These are phyloP conservation scores for Phytophthora agathidicida DNA, from an alignment of 352 stramenopile species.

Conservation along the genomic window DNA sequence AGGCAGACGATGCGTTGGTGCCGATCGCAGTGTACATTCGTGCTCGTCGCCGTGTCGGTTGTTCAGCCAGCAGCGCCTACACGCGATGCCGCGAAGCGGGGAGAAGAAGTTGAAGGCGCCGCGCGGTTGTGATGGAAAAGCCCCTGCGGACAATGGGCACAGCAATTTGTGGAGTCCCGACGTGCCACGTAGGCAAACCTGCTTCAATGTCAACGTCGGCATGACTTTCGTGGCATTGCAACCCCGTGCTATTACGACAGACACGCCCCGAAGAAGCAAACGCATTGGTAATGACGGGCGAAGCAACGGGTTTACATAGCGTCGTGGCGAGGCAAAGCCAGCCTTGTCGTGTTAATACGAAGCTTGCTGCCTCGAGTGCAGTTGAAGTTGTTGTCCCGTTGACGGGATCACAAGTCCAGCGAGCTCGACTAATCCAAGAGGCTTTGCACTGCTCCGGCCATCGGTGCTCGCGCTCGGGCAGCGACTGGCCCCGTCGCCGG, in stretches of 20 bases:
- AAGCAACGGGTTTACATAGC: too few species aligned
- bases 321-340: not conserved
- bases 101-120: constrained; percentile 16
- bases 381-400: constrained; percentile 34
- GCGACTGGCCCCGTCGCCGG: not conserved
- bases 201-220: constrained; percentile 18
- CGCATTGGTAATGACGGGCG: constrained; percentile 12
- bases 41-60: constrained; percentile 3
- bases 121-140: constrained; percentile 15
- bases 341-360: too few species aligned
- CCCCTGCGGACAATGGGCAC: constrained; percentile 12
- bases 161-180: constrained; percentile 17
- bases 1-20: constrained; percentile 22
- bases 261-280: constrained; percentile 3
- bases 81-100: constrained; percentile 12
- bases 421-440: constrained; percentile 23
- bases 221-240: constrained; percentile 11
- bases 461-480: constrained; percentile 4
- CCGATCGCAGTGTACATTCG: constrained; percentile 14
- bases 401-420: not conserved
- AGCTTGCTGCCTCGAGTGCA: constrained; percentile 2
- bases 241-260: not conserved
- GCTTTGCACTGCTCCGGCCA: constrained; percentile 9
- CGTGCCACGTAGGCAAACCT: constrained; percentile 13
- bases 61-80: constrained; percentile 1